phyloP scores from a whole-genome alignment of 2,329 filamentous ascomycete genomes.

The Rhexocercosporidium sp. region DNA sequence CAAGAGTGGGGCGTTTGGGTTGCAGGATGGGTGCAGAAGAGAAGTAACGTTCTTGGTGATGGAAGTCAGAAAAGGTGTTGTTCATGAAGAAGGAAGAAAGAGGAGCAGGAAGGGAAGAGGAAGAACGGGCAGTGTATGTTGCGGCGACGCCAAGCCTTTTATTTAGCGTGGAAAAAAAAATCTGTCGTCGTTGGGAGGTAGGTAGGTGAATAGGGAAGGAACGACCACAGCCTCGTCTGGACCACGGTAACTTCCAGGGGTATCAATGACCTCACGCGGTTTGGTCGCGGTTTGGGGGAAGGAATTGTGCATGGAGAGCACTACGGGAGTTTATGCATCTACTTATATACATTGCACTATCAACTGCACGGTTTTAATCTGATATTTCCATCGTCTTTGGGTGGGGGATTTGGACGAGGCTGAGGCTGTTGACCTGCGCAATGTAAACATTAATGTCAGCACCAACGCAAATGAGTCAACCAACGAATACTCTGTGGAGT shows the following conservation, averaged over 20 bases:
- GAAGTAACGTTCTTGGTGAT: constrained; percentile 6
- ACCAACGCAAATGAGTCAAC: no score
- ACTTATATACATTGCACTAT: background rate
- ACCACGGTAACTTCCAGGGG: background rate
- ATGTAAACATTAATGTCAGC: background rate
- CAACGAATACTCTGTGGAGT: no score
- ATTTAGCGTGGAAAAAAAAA: background rate
- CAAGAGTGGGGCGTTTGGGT: background rate
- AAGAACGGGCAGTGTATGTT: background rate
- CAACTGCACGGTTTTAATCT: background rate
- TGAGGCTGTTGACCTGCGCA: background rate
- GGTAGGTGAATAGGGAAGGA: background rate
- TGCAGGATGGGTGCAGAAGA: constrained; percentile 6
- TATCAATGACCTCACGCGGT: background rate
- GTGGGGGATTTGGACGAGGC: background rate
- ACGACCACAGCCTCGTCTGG: background rate
- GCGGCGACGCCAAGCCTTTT: background rate
- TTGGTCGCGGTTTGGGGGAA: background rate
- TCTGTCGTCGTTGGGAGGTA: background rate
- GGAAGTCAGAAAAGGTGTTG: constrained; percentile 6
- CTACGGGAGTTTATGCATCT: no score
- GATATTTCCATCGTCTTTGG: background rate
- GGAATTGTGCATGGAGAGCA: no score
- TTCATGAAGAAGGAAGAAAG: constrained; percentile 5
- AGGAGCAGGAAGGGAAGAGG: background rate